Conservation (phyloP, 805 yeast species). For the Pichia rugopelliculosa region DNA sequence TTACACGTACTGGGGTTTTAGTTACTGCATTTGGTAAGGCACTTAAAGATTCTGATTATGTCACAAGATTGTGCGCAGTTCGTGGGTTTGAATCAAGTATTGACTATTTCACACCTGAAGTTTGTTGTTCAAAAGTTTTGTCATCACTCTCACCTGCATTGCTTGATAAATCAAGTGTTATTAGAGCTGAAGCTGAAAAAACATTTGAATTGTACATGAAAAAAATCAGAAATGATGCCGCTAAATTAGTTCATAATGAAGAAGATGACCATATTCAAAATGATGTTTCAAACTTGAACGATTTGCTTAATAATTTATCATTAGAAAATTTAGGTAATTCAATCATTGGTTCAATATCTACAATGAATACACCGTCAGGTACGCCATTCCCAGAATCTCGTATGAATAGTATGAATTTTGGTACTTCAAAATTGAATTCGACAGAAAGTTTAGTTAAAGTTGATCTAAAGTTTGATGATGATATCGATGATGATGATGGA, state of each 20-base stretch:
- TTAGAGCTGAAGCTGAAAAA: conserved; percentile 63
- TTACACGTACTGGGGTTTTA: conserved; percentile 61
- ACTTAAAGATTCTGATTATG: conserved; percentile 68
- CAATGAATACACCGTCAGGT: not conserved
- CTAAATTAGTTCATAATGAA: conserved; percentile 25
- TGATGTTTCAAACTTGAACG: conserved; percentile 11
- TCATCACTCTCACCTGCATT: conserved; percentile 82
- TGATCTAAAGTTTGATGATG: conserved; percentile 14
- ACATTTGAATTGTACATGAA: conserved; percentile 57
- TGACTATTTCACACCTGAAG: conserved; percentile 61
- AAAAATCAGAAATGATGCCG: conserved; percentile 43
- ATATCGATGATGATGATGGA: conserved; percentile 18
- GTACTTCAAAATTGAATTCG: not conserved
- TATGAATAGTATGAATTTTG: not conserved
- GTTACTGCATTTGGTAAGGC: conserved; percentile 84
- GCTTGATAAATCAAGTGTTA: conserved; percentile 63
- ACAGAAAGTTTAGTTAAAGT: conserved; percentile 10
- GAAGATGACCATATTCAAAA: conserved; percentile 22
- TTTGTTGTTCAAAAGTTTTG: conserved; percentile 71
- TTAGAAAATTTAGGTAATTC: conserved; percentile 17
- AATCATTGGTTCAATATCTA: conserved; percentile 2
- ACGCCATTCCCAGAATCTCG: conserved; percentile 6
- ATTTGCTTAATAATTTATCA: conserved; percentile 17
- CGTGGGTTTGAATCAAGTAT: conserved; percentile 61
- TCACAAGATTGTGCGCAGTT: conserved; percentile 69